Evolutionary conservation across 2,329 filamentous ascomycete genomes (phyloP).

Genomic region (Colletotrichum agaves): DNA sequence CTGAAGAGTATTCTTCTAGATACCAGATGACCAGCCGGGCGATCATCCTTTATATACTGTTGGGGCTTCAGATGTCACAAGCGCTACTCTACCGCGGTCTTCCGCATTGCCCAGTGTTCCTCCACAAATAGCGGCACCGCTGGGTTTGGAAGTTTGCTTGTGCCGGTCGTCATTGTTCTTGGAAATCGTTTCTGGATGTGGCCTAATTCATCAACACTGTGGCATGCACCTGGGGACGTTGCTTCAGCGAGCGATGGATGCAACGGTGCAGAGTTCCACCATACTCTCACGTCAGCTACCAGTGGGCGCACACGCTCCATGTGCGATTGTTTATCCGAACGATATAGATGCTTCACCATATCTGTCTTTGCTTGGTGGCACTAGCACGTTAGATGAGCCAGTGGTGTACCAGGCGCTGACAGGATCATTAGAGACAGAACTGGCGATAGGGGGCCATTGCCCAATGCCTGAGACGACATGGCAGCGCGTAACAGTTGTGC

Average conservation of each 20-base stretch:
- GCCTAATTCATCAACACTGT: neutral
- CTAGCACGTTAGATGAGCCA: neutral
- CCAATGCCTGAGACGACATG: neutral
- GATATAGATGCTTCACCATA: neutral
- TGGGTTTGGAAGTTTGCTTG: neutral
- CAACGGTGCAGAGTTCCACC: neutral
- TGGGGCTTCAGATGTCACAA: constrained; percentile 4
- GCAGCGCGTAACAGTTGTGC: neutral
- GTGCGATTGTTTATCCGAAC: neutral
- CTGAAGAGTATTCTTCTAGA: neutral
- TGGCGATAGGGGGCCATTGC: neutral
- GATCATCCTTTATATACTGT: constrained; percentile 12
- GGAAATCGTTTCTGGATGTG: neutral
- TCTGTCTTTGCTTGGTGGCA: neutral
- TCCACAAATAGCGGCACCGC: neutral
- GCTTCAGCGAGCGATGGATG: neutral
- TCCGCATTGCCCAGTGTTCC: neutral
- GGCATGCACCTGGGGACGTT: neutral
- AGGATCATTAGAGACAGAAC: neutral
- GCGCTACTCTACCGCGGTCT: neutral
- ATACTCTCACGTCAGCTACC: constrained; percentile 29
- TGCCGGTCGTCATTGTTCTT: neutral
- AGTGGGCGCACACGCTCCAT: neutral
- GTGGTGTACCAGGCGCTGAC: neutral
- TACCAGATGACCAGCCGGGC: neutral